phyloP scores from a whole-genome alignment of 2,329 filamentous ascomycete genomes.

The Coleophoma cylindrospora region DNA sequence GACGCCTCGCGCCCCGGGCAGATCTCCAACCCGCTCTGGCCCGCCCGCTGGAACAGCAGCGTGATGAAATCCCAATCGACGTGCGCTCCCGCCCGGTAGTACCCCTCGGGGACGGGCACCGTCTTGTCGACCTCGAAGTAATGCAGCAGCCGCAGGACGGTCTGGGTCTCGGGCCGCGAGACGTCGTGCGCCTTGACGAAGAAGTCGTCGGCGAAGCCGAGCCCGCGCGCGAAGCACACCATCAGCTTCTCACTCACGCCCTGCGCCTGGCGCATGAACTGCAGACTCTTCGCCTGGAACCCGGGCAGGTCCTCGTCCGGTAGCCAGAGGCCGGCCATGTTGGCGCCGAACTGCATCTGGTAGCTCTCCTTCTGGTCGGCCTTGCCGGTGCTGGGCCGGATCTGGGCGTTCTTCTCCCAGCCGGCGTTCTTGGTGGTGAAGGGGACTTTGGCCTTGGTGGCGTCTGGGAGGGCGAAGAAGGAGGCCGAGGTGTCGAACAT shows the following conservation, averaged over 20 bases:
- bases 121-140: conserved; percentile 42
- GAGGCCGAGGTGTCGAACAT: conserved; percentile 29
- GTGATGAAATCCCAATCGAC: conserved; percentile 61
- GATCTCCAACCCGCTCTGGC: conserved; percentile 58
- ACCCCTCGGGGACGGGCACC: conserved; percentile 33
- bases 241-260: conserved; percentile 47
- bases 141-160: conserved; percentile 50
- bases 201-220: conserved; percentile 47
- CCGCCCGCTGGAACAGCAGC: conserved; percentile 55
- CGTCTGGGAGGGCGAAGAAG: conserved; percentile 48
- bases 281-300: conserved; percentile 40
- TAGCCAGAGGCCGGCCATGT: conserved; percentile 25
- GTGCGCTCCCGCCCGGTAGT: conserved; percentile 57
- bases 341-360: conserved; percentile 46
- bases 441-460: conserved; percentile 42
- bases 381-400: conserved; percentile 49
- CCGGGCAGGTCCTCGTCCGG: conserved; percentile 30
- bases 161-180: conserved; percentile 41
- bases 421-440: conserved; percentile 42
- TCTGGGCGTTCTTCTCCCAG: conserved; percentile 51
- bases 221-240: conserved; percentile 47
- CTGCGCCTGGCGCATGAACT: conserved; percentile 30
- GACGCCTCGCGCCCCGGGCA: conserved; percentile 58
- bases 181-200: conserved; percentile 49
- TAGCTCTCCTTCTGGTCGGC: conserved; percentile 53